phyloP scores from a whole-genome alignment of 1,284 basidiomycete species.

The Trichosporon coremiiforme region DNA sequence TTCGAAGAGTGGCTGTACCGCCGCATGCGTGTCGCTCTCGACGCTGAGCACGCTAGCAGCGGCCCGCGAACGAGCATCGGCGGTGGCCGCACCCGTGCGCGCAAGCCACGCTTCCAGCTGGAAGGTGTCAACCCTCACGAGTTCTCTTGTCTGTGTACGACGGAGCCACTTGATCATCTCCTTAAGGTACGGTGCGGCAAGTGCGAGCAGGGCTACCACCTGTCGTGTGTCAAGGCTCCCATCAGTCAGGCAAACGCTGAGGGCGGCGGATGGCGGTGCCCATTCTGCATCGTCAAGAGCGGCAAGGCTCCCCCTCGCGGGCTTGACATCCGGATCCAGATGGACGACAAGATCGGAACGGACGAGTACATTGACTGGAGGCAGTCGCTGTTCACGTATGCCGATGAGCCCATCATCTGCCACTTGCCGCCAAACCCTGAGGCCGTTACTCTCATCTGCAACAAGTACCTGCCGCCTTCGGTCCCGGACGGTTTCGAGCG shows the following conservation, averaged over 20 bases:
- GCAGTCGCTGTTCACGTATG: slow-evolving; percentile 41
- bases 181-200: slow-evolving; percentile 42
- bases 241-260: slow-evolving; percentile 28
- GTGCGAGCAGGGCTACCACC: slow-evolving; percentile 51
- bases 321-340: slow-evolving; percentile 46
- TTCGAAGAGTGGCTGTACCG: slow-evolving; percentile 44
- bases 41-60: background rate
- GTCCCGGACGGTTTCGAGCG: slow-evolving; percentile 30
- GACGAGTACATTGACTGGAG: slow-evolving; percentile 48
- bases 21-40: slow-evolving; percentile 37
- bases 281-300: slow-evolving; percentile 50
- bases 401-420: slow-evolving; percentile 32
- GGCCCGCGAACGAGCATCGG: slow-evolving; percentile 13
- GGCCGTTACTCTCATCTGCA: slow-evolving; percentile 24
- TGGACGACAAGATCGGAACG: slow-evolving; percentile 44
- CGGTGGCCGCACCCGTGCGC: slow-evolving; percentile 30
- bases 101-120: slow-evolving; percentile 43
- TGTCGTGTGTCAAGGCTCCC: slow-evolving; percentile 45
- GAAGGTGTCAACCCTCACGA: slow-evolving; percentile 31
- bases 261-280: slow-evolving; percentile 44
- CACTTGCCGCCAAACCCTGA: slow-evolving; percentile 23
- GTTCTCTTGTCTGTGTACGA: slow-evolving; percentile 46
- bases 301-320: slow-evolving; percentile 40
- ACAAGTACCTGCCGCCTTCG: slow-evolving; percentile 21
- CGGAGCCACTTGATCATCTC: slow-evolving; percentile 34